Evolutionary conservation across 2,329 filamentous ascomycete genomes (phyloP).

Genomic region (Cladosporium colombiae): DNA sequence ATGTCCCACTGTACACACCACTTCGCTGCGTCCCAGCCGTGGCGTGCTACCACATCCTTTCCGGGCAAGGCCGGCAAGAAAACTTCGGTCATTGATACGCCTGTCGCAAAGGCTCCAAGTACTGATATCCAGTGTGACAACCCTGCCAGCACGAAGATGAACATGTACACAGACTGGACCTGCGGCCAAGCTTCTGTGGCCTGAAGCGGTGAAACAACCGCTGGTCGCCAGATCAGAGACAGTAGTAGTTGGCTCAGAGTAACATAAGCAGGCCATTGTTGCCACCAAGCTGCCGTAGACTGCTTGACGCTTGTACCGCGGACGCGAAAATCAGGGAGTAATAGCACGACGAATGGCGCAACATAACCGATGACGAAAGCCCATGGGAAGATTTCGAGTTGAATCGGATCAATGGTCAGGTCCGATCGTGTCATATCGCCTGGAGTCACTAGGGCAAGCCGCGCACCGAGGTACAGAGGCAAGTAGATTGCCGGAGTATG

Average conservation of each 20-base stretch:
- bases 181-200: not conserved
- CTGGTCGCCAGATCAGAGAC: not conserved
- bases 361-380: not conserved
- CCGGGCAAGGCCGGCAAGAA: not conserved
- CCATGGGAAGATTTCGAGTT: not conserved
- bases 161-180: not conserved
- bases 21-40: not conserved
- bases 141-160: not conserved
- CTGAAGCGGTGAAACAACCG: not conserved
- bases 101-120: not conserved
- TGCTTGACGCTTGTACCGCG: not conserved
- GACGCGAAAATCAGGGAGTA: not conserved
- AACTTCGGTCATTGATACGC: not conserved
- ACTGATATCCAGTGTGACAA: not conserved
- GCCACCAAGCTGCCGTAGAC: not conserved
- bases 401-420: not conserved
- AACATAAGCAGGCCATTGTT: not conserved
- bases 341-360: not conserved
- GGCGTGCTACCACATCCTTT: not conserved
- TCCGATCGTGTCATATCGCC: not conserved
- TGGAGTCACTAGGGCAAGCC: not conserved
- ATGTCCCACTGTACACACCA: slow-evolving; percentile 1
- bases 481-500: not conserved
- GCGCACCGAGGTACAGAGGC: not conserved
- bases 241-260: not conserved